Evolutionary conservation across 805 yeast species (phyloP), one percentile per base, ranked within the genome.

Genomic region (Nematodospora valgi): DNA sequence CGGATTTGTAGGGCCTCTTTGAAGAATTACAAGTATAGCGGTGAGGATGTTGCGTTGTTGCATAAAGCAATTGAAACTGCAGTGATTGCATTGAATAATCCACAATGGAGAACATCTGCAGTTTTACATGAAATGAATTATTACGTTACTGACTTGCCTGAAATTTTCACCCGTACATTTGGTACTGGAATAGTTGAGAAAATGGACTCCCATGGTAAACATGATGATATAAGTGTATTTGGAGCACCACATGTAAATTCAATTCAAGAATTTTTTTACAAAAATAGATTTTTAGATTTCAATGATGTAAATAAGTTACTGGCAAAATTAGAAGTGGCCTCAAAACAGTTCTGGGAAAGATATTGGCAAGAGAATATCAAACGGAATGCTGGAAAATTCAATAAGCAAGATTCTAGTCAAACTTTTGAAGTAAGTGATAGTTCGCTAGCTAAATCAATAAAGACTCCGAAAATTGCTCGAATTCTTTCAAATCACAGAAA

Each of bases 81-180:
- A 1, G 60, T 64, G 38, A 35, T 54, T 16, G 85, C 86, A 0
- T 49, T 81, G 21, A 42, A 53, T 2, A 76, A 78, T 48, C 54
- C 68, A 3, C 54, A 73, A 23, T 82, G 87, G 87, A 62, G 77
- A 47, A 67, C 77, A 0, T 66, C 70, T 1, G 66, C 84, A 2
- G 59, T 72, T 3, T 54, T 77, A 14, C 88, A 82, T 51, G 88
- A 82, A 51, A 80, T 82, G 85, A 69, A 69, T 20, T 78, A 72
- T 39, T 79, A 60, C 47, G 61, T 80, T 3, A 20, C 54, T 1
- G 70, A 70, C 4, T 46, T 80, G 7, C 76, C 81, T 0, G 51
- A 52, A 3, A 37, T 49, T 0, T 72, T 70, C 33, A 56, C 62
- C 9, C 51, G 56, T 15, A 50, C 58, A 19, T 74, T 67, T 11